Evolutionary conservation across 495 filamentous ascomycete genomes (phyloP), one percentile per base, ranked within the genome.

Genomic region (Penicillium alfredii): DNA sequence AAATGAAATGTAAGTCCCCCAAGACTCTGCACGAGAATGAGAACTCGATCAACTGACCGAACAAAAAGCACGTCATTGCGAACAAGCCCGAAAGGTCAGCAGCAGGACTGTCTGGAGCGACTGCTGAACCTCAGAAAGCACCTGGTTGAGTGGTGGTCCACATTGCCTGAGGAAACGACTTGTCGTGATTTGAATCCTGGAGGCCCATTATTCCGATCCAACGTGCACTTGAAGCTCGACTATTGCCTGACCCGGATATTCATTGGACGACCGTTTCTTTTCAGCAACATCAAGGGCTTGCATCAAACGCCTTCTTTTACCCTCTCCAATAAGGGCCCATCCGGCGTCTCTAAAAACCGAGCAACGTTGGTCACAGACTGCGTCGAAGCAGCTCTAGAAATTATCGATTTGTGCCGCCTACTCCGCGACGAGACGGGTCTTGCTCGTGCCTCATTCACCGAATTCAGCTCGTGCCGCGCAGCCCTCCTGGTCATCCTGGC

Each of bases 401-500:
- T 69, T 3, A 63, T 73, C 12, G 61, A 72, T 24, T 47, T 72
- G 6, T 70, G 67, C 40, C 64, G 61, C 13, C 53, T 69, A 2
- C 61, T 73, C 13, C 61, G 66, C 11, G 67, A 73, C 25, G 64
- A 68, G 28, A 57, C 59, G 3, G 70, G 70, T 8, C 64, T 73
- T 23, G 70, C 70, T 9, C 64, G 68, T 22, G 68, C 70, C 4
- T 71, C 67, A 0, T 73, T 72, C 40, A 70, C 67, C 0, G 70
- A 73, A 28, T 73, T 72, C 41, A 73, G 67, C 30, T 71, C 67
- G 2, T 72, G 68, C 30, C 67, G 70, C 29, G 70, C 68, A 6
- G 68, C 70, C 1, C 58, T 73, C 1, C 50, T 73, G 2, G 69
- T 72, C 4, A 68, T 73, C 10, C 44, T 72, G 1, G 67, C 70